Base-by-base conservation (phyloP, 805 yeast species). In the Metschnikowia lachancei region DNA sequence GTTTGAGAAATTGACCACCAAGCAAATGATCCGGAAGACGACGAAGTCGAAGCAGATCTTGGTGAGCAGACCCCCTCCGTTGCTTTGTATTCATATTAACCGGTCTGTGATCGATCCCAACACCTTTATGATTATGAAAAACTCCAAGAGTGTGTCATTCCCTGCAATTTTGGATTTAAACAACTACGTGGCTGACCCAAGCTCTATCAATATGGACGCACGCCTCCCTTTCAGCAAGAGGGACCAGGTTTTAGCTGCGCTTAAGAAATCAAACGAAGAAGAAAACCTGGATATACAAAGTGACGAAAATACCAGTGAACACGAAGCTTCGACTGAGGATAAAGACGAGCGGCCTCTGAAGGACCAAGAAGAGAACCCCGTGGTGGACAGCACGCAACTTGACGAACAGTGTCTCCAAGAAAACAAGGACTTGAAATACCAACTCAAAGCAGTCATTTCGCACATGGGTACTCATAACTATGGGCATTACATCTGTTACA, bases 381-480 rank as follows among this genome's bases (percentile, higher is more conserved):
- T n/a, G 18, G 26, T 2, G 28, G 29, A 26, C 17, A 14, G 20
- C 13, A 17, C 8, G 9, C 33, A 4, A 12, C 26, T 12, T 12
- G 24, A n/a, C 16, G 13, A 10, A 11, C 10, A 14, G 16, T 28
- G 7, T 8, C 29, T 20, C 8, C 12, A 17, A n/a, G 46, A 22
- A 10, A 38, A 43, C 16, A 36, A 39, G 11, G 38, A 45, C 17
- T 30, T 41, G 14, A 47, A 75, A 2, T 92, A 92, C 63, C 75
- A 81, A 33, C 74, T 92, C 51, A 87, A 87, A 60, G 87, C 97
- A 0, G 94, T 87, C 1, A 87, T 92, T 37, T 83, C 92, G 1
- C 99, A 92, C 65, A 91, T 85, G 63, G 99, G 99, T 40, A 86
- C 96, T 1, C 97, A 94, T 58, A 90, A 92, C 58, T 94, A 89